Percentiles rank a stretch among this genome's conserved stretches.
These are phyloP conservation scores for Anthracocystis setariae DNA, from an alignment of 1,284 basidiomycete species.

Conservation along the genomic window DNA sequence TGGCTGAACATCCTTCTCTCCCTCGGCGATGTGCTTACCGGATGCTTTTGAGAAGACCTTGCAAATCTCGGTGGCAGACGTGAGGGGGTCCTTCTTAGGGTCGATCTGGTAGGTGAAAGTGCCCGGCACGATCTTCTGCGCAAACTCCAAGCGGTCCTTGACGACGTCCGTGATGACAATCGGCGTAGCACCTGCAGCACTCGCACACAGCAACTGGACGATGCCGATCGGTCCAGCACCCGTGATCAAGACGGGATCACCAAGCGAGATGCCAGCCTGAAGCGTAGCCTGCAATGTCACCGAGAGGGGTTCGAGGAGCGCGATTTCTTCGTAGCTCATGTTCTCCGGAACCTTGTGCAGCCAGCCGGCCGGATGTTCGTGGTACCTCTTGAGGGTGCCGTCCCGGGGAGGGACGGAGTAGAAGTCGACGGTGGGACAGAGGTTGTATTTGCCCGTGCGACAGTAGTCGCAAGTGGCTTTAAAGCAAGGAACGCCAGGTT, in stretches of 20 bases:
- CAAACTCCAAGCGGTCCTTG: constrained; percentile 71
- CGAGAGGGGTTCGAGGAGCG: constrained; percentile 71
- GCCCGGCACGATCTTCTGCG: constrained; percentile 70
- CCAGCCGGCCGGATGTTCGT: constrained; percentile 72
- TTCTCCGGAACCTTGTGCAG: constrained; percentile 71
- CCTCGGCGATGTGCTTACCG: constrained; percentile 41
- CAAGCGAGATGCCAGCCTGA: constrained; percentile 70
- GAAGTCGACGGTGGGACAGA: constrained; percentile 66
- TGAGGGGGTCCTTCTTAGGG: constrained; percentile 26
- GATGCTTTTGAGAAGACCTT: constrained; percentile 49
- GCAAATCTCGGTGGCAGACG: constrained; percentile 55
- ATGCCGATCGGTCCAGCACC: constrained; percentile 71
- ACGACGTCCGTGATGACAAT: constrained; percentile 72
- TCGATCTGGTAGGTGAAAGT: constrained; percentile 68
- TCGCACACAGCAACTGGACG: constrained; percentile 71
- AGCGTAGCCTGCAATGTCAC: constrained; percentile 73
- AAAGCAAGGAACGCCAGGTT: constrained; percentile 70
- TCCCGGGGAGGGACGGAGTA: constrained; percentile 67
- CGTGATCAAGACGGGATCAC: constrained; percentile 59
- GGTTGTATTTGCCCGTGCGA: constrained; percentile 71
- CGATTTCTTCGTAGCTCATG: constrained; percentile 70
- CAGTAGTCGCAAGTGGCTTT: constrained; percentile 71
- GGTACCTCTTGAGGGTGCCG: constrained; percentile 68
- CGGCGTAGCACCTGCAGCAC: constrained; percentile 72
- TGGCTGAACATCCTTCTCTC: constrained; percentile 44